Evolutionary conservation across 2,329 filamentous ascomycete genomes (phyloP).

Genomic region (Neonectria magnoliae): DNA sequence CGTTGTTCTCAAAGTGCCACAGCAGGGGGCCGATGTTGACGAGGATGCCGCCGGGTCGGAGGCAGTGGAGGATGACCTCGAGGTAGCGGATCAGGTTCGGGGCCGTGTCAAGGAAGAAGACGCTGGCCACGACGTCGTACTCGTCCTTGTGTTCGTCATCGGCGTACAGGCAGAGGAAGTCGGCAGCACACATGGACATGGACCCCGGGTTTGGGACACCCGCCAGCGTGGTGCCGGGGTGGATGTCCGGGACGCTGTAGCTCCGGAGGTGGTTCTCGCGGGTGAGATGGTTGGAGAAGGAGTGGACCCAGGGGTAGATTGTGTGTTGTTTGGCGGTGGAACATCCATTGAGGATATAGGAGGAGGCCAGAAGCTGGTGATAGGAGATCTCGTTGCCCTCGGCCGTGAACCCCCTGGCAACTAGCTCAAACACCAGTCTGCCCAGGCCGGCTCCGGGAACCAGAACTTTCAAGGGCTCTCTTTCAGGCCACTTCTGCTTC

Average conservation of each 20-base stretch:
- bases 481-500: constrained; percentile 44
- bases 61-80: constrained; percentile 80
- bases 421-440: constrained; percentile 88
- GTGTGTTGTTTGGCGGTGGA: constrained; percentile 69
- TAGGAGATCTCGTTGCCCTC: constrained; percentile 98
- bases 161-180: constrained; percentile 89
- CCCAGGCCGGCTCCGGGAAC: constrained; percentile 92
- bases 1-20: constrained; percentile 92
- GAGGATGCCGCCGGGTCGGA: constrained; percentile 81
- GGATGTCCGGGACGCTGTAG: constrained; percentile 82
- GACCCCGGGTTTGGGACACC: constrained; percentile 58
- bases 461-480: constrained; percentile 70
- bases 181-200: constrained; percentile 94
- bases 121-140: constrained; percentile 86
- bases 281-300: constrained; percentile 85
- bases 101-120: constrained; percentile 98
- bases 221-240: constrained; percentile 69
- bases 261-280: constrained; percentile 79
- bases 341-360: constrained; percentile 78
- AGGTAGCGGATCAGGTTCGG: constrained; percentile 93
- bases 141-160: constrained; percentile 66
- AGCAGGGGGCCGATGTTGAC: constrained; percentile 91
- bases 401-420: constrained; percentile 73
- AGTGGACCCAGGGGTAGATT: constrained; percentile 86
- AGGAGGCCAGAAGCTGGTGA: constrained; percentile 90